Conservation (phyloP, 2,329 filamentous ascomycete genomes). For the Tolypocladium amazonense region DNA sequence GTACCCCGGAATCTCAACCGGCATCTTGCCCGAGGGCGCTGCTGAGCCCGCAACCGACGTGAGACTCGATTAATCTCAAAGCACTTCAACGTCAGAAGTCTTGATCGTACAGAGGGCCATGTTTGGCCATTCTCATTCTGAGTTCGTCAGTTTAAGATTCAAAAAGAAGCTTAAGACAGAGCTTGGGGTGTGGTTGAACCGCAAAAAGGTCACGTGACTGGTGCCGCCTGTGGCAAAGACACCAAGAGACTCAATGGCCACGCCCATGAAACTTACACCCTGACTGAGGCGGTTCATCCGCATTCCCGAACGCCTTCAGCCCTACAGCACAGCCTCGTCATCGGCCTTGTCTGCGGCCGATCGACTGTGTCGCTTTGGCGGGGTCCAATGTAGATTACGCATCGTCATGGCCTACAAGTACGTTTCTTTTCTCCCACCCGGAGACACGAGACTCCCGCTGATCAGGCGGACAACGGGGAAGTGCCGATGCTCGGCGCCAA, state of each 20-base stretch:
- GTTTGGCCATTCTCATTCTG: neutral
- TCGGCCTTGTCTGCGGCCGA: neutral
- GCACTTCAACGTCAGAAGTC: neutral
- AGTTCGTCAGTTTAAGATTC: neutral
- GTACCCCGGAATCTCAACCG: slow-evolving; percentile 37
- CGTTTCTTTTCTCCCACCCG: neutral
- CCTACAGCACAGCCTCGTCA: neutral
- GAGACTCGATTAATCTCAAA: neutral
- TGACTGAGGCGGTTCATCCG: neutral
- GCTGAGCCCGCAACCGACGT: neutral
- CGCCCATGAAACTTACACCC: too few species aligned
- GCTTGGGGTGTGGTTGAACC: neutral
- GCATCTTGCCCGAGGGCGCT: slow-evolving; percentile 13
- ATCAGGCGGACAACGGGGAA: too few species aligned
- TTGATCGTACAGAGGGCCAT: neutral
- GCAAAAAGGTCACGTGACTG: neutral
- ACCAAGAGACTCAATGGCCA: neutral
- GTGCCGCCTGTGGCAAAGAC: neutral
- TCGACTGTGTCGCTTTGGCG: too few species aligned
- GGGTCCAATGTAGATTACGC: neutral
- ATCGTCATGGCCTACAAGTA: neutral
- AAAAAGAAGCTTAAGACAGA: neutral
- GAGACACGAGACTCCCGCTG: neutral
- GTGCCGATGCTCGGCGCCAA: neutral
- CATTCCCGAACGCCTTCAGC: neutral